A percentile compares a stretch with the other conserved stretches of the same genome.
These are phyloP conservation scores for Dipteronia dyeriana DNA, from an alignment of 345 rosid species.

Conservation along the genomic window DNA sequence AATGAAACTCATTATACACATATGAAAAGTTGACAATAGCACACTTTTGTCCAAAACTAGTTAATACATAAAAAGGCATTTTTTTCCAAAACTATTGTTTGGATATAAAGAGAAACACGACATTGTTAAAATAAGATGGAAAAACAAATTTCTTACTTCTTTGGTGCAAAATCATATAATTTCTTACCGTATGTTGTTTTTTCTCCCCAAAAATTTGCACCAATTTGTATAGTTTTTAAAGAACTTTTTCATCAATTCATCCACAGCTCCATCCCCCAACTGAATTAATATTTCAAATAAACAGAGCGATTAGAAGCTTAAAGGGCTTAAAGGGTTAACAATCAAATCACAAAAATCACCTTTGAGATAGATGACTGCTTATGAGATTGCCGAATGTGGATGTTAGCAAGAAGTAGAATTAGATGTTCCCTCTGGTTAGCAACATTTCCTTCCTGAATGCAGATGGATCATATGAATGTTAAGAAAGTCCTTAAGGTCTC, in stretches of 20 bases:
- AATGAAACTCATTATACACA: background rate
- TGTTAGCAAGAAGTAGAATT: constrained; percentile 80
- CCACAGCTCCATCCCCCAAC: constrained; percentile 73
- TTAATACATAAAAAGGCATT: background rate
- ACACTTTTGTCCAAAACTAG: background rate
- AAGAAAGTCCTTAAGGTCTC: constrained; percentile 11
- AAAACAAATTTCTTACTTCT: background rate
- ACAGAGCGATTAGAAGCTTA: constrained; percentile 11
- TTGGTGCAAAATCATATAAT: constrained; percentile 3
- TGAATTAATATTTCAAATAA: constrained; percentile 35
- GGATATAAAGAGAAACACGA: background rate
- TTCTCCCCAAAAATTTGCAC: constrained; percentile 86
- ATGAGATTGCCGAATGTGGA: constrained; percentile 54
- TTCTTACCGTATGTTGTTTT: constrained; percentile 71
- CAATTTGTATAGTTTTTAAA: constrained; percentile 88
- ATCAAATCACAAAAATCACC: constrained; percentile 42
- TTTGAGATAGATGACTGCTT: constrained; percentile 51
- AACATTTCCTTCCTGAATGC: constrained; percentile 73
- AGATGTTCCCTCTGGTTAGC: constrained; percentile 96
- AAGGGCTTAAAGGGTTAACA: constrained; percentile 3
- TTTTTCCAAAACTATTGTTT: background rate
- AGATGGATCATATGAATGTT: constrained; percentile 13
- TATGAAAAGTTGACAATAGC: background rate
- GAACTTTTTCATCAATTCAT: constrained; percentile 79
- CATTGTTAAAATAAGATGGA: background rate